Conservation (phyloP, 2,329 filamentous ascomycete species). For the Aureobasidium sp. region DNA sequence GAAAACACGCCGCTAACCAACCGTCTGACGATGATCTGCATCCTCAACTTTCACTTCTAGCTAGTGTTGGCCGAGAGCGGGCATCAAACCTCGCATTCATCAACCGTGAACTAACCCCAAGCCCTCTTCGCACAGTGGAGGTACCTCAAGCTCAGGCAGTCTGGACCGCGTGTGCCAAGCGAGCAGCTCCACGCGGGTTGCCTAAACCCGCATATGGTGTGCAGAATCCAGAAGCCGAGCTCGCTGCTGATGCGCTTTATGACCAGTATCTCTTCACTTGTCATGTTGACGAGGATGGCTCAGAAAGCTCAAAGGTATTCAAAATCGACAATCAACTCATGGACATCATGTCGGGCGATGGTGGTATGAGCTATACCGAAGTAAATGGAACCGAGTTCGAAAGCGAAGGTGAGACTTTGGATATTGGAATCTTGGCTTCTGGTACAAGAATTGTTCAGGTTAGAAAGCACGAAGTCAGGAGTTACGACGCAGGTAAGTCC, state of each 20-base stretch:
- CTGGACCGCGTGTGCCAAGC: slow-evolving; percentile 60
- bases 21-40: slow-evolving; percentile 22
- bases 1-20: slow-evolving; percentile 41
- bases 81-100: slow-evolving; percentile 67
- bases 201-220: slow-evolving; percentile 40
- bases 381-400: slow-evolving; percentile 86
- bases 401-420: slow-evolving; percentile 76
- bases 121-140: slow-evolving; percentile 60
- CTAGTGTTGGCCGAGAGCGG: slow-evolving; percentile 55
- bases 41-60: slow-evolving; percentile 45
- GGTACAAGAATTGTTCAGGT: slow-evolving; percentile 81
- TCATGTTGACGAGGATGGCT: slow-evolving; percentile 57
- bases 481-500: slow-evolving; percentile 76
- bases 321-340: slow-evolving; percentile 49
- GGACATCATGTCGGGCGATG: slow-evolving; percentile 57
- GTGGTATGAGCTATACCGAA: slow-evolving; percentile 29
- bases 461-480: slow-evolving; percentile 76
- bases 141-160: slow-evolving; percentile 67
- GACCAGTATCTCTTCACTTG: slow-evolving; percentile 80
- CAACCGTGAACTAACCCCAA: slow-evolving; percentile 69
- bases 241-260: slow-evolving; percentile 51
- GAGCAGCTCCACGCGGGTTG: slow-evolving; percentile 32
- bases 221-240: slow-evolving; percentile 32
- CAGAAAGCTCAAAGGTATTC: slow-evolving; percentile 73
- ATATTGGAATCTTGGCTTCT: slow-evolving; percentile 75